Evolutionary conservation across 192 early-diverging fungal genomes (phyloP), one percentile per base, ranked within the genome.

Genomic region (Backusella mclennaniae): DNA sequence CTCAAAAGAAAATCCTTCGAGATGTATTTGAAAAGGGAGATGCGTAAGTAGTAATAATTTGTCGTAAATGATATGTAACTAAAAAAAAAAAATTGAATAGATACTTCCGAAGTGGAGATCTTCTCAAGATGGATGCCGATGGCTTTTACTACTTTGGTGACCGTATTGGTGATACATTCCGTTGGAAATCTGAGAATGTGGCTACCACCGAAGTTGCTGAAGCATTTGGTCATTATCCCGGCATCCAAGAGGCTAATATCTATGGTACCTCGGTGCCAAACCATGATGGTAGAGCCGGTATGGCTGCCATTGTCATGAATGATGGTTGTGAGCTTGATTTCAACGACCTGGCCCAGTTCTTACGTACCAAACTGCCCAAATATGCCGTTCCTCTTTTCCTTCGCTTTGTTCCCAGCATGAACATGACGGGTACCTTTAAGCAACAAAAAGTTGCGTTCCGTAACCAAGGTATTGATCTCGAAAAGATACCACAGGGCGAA

Each of bases 111-210:
- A 87, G 85, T 53, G 91, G 92, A 4, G 91, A 93, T 77, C 70
- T 91, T 15, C 71, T 93, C 2, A 84, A 85, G 23, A 72, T 70
- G 11, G 85, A 85, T 67, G 41, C 72, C 23, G 81, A 88, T 19
- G 83, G 85, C 3, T 91, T 83, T 74, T 84, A 83, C 66, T 89
- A 87, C 76, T 92, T 93, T 83, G 85, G 85, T 15, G 91, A 92
- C 53, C 87, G 92, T 21, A 77, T 88, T 39, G 91, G 92, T 4
- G 91, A 93, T 66, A 91, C 92, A 15, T 93, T 88, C 76, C 79
- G 92, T 11, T 92, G 91, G 92, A 91, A 91, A 73, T 81, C 85
- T 9, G 88, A 89, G 75, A 88, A 89, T 71, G 88, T 91, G 12
- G 81, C 83, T 8, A 85, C 86, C 5, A 83, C 84, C 39, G 91